phyloP scores from a whole-genome alignment of 1,284 basidiomycete species.

The Boletellus deceptivus region DNA sequence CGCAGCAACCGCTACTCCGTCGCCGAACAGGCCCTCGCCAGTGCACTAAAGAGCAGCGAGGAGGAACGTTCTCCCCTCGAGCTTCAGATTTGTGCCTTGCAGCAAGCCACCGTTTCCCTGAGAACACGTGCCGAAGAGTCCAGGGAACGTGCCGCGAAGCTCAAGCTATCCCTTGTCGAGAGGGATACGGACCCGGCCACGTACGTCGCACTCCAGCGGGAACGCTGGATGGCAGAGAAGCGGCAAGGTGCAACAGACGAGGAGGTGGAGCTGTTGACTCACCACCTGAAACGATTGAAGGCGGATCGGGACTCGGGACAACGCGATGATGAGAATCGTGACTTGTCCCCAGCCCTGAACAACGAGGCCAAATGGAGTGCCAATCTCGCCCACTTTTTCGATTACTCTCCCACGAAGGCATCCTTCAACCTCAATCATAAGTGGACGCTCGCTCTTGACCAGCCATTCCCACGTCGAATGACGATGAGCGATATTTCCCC shows the following conservation, averaged over 20 bases:
- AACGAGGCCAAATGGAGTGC: constrained; percentile 34
- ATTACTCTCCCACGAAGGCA: constrained; percentile 33
- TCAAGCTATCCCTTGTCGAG: constrained; percentile 40
- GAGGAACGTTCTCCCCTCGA: constrained; percentile 37
- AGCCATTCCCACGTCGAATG: constrained; percentile 34
- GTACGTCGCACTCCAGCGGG: constrained; percentile 40
- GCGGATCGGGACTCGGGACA: constrained; percentile 23
- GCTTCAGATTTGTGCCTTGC: constrained; percentile 46
- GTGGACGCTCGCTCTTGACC: constrained; percentile 28
- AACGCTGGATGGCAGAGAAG: constrained; percentile 52
- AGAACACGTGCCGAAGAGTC: constrained; percentile 46
- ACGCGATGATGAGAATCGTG: constrained; percentile 24
- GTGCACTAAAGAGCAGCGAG: constrained; percentile 32
- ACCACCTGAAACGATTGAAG: constrained; percentile 24
- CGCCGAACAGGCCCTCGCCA: constrained; percentile 40
- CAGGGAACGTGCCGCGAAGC: constrained; percentile 39
- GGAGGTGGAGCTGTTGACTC: constrained; percentile 33
- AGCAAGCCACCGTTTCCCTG: constrained; percentile 42
- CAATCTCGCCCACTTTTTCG: constrained; percentile 42
- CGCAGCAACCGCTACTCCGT: constrained; percentile 39
- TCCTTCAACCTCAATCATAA: constrained; percentile 35
- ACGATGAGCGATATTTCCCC: constrained; percentile 37
- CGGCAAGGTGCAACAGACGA: constrained; percentile 37
- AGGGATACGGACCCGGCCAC: constrained; percentile 36
- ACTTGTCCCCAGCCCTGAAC: constrained; percentile 23